Conservation (phyloP, 495 filamentous ascomycete species). For the Evernia prunastri region DNA sequence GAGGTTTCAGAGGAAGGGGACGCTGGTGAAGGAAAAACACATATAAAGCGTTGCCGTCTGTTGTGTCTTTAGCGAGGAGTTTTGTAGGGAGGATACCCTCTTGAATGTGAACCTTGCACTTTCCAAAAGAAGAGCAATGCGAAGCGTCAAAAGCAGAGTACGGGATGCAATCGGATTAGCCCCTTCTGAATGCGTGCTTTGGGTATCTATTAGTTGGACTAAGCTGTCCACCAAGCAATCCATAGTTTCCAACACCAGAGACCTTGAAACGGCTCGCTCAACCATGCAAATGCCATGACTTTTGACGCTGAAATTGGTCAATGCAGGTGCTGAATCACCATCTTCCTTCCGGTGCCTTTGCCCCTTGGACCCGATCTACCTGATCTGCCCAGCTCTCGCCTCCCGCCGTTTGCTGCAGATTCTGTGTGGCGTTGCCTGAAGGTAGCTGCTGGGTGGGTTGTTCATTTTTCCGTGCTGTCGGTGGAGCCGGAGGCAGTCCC, state of each 20-base stretch:
- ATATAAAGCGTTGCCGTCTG: not conserved
- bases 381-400: slow-evolving; percentile 38
- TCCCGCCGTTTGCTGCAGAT: slow-evolving; percentile 1
- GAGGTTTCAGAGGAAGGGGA: slow-evolving; percentile 28
- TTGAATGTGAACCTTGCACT: not conserved
- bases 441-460: slow-evolving; percentile 14
- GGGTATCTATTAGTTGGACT: slow-evolving; percentile 1
- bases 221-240: not conserved
- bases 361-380: slow-evolving; percentile 36
- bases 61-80: slow-evolving; percentile 23
- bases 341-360: slow-evolving; percentile 13
- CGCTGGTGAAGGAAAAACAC: slow-evolving; percentile 14
- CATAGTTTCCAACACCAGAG: not conserved
- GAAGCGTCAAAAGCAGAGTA: not conserved
- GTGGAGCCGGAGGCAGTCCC: slow-evolving; percentile 31
- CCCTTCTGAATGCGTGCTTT: not conserved
- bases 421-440: slow-evolving; percentile 24
- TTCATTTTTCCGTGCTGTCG: slow-evolving; percentile 30
- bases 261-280: not conserved
- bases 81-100: slow-evolving; percentile 14
- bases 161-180: not conserved
- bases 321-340: not conserved
- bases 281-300: not conserved
- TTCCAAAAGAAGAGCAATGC: not conserved
- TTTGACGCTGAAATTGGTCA: not conserved